Evolutionary conservation across 2,329 filamentous ascomycete species (phyloP).

Genomic region (Alternaria metachromatica): DNA sequence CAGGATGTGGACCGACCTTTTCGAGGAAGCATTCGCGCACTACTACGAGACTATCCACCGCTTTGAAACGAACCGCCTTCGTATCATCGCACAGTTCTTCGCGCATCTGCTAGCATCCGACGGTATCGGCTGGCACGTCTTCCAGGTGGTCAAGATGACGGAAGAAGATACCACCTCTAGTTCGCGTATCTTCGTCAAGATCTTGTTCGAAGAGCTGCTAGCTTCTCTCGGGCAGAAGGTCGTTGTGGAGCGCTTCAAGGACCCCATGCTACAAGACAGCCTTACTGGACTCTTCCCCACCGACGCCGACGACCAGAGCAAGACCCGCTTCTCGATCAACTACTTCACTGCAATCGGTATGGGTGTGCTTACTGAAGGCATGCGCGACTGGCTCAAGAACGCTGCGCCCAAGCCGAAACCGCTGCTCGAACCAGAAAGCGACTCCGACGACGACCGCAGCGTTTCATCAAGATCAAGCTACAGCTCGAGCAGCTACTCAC

Average conservation of each 20-base stretch:
- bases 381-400: conserved; percentile 89
- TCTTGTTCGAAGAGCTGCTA: conserved; percentile 89
- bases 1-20: conserved; percentile 90
- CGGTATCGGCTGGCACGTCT: conserved; percentile 88
- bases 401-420: conserved; percentile 80
- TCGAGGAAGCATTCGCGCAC: conserved; percentile 86
- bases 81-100: conserved; percentile 95
- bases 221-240: conserved; percentile 86
- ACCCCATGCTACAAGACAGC: conserved; percentile 72
- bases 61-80: conserved; percentile 92
- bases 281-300: conserved; percentile 88
- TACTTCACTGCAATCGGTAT: conserved; percentile 99
- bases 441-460: conserved; percentile 42
- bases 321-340: conserved; percentile 97
- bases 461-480: conserved; percentile 46
- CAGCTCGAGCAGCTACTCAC: conserved; percentile 35
- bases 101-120: conserved; percentile 88
- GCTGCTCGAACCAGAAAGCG: conserved; percentile 43
- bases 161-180: conserved; percentile 97
- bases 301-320: conserved; percentile 79
- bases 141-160: conserved; percentile 85
- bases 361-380: conserved; percentile 91
- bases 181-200: conserved; percentile 98
- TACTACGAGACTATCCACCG: conserved; percentile 98
- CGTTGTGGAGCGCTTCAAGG: conserved; percentile 79